Percentiles rank a stretch among this genome's conserved stretches.
Conservation (phyloP, 2,329 filamentous ascomycete species). For the Plenodomus lindquistii region DNA sequence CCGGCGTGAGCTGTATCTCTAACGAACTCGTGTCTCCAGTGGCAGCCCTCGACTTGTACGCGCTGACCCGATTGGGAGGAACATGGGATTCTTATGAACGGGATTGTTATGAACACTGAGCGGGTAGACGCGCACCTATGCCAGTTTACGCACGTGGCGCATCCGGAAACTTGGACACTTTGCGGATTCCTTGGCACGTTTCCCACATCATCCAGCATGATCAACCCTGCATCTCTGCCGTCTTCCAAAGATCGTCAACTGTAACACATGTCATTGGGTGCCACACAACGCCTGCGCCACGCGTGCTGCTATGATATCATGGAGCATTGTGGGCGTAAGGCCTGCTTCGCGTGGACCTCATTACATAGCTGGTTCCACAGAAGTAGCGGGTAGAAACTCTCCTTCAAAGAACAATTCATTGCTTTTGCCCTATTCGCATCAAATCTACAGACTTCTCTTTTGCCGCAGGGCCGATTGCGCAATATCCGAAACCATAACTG, state of each 20-base stretch:
- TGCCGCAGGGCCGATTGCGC: background rate
- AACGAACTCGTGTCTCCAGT: too few species aligned
- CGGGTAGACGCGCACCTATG: background rate
- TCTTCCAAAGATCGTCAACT: constrained; percentile 17
- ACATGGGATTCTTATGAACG: too few species aligned
- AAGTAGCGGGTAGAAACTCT: background rate
- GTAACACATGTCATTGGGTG: constrained; percentile 18
- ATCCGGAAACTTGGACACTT: constrained; percentile 9
- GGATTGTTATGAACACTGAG: background rate
- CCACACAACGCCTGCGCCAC: constrained; percentile 29
- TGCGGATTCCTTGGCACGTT: background rate
- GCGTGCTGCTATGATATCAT: constrained; percentile 30
- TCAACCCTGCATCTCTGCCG: constrained; percentile 23
- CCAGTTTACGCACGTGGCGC: constrained; percentile 1
- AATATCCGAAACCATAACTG: background rate
- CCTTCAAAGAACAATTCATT: background rate
- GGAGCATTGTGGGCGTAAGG: constrained; percentile 8
- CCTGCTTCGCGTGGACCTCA: constrained; percentile 13
- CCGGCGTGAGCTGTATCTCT: too few species aligned
- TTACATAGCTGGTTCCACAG: constrained; percentile 5
- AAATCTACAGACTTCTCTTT: background rate
- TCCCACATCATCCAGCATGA: constrained; percentile 27
- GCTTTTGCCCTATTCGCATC: background rate
- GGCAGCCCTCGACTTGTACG: too few species aligned
- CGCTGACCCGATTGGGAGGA: too few species aligned